Evolutionary conservation across 139 green algal genomes (phyloP).

Genomic region (Micractinium conductrix): DNA sequence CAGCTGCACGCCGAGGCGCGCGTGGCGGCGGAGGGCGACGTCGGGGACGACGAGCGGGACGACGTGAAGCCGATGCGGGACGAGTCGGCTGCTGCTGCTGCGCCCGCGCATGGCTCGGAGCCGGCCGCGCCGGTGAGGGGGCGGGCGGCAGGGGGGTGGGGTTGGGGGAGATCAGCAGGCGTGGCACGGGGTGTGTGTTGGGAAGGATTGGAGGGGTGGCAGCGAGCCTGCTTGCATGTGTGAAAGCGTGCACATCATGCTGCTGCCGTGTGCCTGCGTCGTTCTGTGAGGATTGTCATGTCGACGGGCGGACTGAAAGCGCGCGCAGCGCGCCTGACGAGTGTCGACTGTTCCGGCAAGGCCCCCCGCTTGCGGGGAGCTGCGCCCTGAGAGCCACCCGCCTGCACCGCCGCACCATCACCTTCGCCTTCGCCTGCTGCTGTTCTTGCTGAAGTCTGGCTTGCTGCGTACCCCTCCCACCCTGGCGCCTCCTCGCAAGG

Average conservation of each 20-base stretch:
- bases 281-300: background rate
- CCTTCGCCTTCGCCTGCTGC: background rate
- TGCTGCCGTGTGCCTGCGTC: background rate
- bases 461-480: background rate
- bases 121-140: conserved; percentile 1
- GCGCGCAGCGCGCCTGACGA: background rate
- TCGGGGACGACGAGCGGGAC: conserved; percentile 19
- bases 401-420: background rate
- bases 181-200: background rate
- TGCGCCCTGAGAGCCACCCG: background rate
- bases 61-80: background rate
- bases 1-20: conserved; percentile 62
- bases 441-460: background rate
- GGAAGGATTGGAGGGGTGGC: too few species aligned
- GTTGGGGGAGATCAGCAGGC: background rate
- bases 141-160: background rate
- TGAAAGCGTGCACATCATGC: background rate
- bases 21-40: conserved; percentile 47
- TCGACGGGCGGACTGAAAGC: conserved; percentile 10
- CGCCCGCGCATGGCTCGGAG: conserved; percentile 1
- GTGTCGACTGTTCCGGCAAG: conserved; percentile 9
- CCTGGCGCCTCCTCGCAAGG: too few species aligned
- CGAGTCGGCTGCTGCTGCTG: background rate
- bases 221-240: too few species aligned
- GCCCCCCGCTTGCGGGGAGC: conserved; percentile 3